phyloP scores from a whole-genome alignment of 352 stramenopile species.

The Phytophthora capsici region DNA sequence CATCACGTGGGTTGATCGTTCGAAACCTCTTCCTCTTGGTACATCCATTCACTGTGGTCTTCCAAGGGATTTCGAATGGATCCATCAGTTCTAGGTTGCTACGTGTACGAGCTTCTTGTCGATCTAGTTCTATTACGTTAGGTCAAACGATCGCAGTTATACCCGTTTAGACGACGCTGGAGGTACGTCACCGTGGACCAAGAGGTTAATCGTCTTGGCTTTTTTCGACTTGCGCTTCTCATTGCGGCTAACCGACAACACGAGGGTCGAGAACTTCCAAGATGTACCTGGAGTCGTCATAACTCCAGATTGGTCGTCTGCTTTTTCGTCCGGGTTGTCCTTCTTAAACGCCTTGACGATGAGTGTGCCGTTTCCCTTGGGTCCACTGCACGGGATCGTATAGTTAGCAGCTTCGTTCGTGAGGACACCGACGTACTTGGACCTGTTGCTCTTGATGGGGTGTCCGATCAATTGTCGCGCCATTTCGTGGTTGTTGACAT shows the following conservation, averaged over 20 bases:
- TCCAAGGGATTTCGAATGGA: slow-evolving; percentile 2
- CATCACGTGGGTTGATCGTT: slow-evolving; percentile 12
- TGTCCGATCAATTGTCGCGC: slow-evolving; percentile 65
- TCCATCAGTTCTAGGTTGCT: slow-evolving; percentile 8
- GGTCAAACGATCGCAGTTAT: not conserved
- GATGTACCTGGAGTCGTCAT: slow-evolving; percentile 71
- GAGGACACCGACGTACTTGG: slow-evolving; percentile 72
- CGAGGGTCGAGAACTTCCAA: slow-evolving; percentile 80
- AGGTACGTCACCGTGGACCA: slow-evolving; percentile 31
- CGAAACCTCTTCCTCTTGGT: not conserved
- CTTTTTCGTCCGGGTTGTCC: slow-evolving; percentile 26
- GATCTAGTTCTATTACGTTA: slow-evolving; percentile 25
- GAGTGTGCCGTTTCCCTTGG: slow-evolving; percentile 72
- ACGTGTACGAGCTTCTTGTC: not conserved
- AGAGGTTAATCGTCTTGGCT: slow-evolving; percentile 71
- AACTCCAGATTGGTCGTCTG: slow-evolving; percentile 24
- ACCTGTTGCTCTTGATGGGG: slow-evolving; percentile 76
- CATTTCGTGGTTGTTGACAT: slow-evolving; percentile 75
- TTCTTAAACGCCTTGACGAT: slow-evolving; percentile 83
- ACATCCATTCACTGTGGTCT: slow-evolving; percentile 4
- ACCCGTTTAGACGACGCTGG: slow-evolving; percentile 20
- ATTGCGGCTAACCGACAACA: slow-evolving; percentile 68
- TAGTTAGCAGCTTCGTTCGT: slow-evolving; percentile 71
- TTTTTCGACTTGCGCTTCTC: slow-evolving; percentile 66
- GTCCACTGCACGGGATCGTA: slow-evolving; percentile 66